phyloP scores from a whole-genome alignment of 2,329 filamentous ascomycete genomes.

The Fusarium sp. region DNA sequence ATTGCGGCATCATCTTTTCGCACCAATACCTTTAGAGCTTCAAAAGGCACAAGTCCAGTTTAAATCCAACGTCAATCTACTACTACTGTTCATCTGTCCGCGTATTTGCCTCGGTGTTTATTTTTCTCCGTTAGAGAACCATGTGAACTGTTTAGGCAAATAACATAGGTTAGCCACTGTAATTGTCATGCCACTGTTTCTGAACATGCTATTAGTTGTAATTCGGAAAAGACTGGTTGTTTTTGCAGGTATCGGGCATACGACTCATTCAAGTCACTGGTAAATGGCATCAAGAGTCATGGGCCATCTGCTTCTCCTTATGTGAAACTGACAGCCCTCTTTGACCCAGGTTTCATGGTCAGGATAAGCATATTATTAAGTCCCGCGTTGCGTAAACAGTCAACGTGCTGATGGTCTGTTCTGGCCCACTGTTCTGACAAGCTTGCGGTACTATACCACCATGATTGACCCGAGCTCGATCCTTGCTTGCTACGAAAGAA shows the following conservation, averaged over 20 bases:
- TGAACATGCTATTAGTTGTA: no score
- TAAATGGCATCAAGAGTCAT: background rate
- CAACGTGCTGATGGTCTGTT: background rate
- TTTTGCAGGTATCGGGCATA: background rate
- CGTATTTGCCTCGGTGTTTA: background rate
- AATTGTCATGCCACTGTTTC: no score
- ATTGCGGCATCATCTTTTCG: background rate
- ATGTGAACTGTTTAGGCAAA: no score
- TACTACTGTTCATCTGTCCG: no score
- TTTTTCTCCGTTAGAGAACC: fast-evolving
- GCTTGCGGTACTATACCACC: background rate
- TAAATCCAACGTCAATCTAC: background rate
- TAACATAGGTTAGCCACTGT: no score
- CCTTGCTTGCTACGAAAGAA: no score
- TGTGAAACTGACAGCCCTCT: background rate
- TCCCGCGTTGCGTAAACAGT: background rate
- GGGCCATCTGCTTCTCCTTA: background rate
- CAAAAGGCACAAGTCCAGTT: background rate
- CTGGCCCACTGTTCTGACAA: background rate
- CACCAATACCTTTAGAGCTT: background rate
- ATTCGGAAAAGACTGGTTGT: no score
- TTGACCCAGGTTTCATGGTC: background rate
- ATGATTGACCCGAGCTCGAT: background rate
- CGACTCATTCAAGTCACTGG: background rate
- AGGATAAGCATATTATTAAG: constrained; percentile 8